Conservation (phyloP, 169 alveolate species). For the Cryptosporidium parvum region DNA sequence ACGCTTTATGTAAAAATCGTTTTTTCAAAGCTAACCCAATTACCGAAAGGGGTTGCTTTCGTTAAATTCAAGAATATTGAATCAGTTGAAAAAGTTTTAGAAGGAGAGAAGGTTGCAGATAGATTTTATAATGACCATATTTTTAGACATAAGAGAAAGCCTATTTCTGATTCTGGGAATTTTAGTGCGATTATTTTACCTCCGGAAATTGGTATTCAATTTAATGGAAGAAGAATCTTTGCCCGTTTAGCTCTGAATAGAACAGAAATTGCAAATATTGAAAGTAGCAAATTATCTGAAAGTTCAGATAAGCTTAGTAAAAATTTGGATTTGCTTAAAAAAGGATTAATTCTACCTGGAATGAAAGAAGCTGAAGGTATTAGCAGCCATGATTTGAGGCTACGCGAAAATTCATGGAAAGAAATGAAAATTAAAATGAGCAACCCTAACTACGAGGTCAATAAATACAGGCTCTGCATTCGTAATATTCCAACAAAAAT, state of each 20-base stretch:
- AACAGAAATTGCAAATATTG: slow-evolving; percentile 16
- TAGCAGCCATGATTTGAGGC: slow-evolving; percentile 62
- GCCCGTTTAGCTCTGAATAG: slow-evolving; percentile 54
- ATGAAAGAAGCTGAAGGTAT: slow-evolving; percentile 61
- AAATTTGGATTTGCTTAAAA: neutral
- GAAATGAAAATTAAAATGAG: slow-evolving; percentile 40
- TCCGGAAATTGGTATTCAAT: slow-evolving; percentile 60
- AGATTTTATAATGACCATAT: slow-evolving; percentile 17
- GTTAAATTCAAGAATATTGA: slow-evolving; percentile 35
- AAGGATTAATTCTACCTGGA: slow-evolving; percentile 57
- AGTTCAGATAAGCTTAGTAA: neutral
- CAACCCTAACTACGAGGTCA: slow-evolving; percentile 46
- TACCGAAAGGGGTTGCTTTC: slow-evolving; percentile 75
- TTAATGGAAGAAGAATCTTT: slow-evolving; percentile 67
- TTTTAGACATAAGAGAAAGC: neutral
- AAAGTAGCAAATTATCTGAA: neutral
- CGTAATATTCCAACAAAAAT: slow-evolving; percentile 52
- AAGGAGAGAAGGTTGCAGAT: slow-evolving; percentile 39
- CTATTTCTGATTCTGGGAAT: neutral
- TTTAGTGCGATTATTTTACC: slow-evolving; percentile 14
- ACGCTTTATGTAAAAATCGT: slow-evolving; percentile 33
- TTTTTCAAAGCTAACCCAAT: slow-evolving; percentile 31
- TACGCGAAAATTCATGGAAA: slow-evolving; percentile 64
- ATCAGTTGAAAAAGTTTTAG: slow-evolving; percentile 36
- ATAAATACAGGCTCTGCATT: slow-evolving; percentile 49